Evolutionary conservation across 2,329 filamentous ascomycete species (phyloP), one percentile per base, ranked within the genome.

Genomic region (Fusarium sp.): DNA sequence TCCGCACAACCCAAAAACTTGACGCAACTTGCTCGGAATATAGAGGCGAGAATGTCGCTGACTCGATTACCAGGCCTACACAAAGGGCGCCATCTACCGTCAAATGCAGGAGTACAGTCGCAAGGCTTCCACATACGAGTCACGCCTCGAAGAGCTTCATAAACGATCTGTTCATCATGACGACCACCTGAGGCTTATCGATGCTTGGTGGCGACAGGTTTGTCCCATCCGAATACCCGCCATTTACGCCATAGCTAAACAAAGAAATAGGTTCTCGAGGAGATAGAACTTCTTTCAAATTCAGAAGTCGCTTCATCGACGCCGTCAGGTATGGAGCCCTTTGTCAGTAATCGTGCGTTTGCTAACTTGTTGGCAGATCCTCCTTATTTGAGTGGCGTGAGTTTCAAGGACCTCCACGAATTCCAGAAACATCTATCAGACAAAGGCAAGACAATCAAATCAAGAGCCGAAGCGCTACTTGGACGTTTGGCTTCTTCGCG

Each of bases 31-130:
- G n/a, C 42, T 69, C 68, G 66, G 65, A 59, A 40, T 55, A 58
- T 64, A 56, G 31, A 60, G 46, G 58, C 61, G 60, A 49, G 65
- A 53, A 58, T 64, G 55, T 67, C 69, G 66, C 72, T 75, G 66
- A 76, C 72, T 60, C 58, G 58, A 63, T 58, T 61, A 64, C 64
- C 71, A 80, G 79, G 68, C 76, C 53, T 80, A 80, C 63, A 80
- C 78, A 63, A 99, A 98, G 82, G 96, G 97, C 83, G 96, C 96
- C 68, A 97, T 99, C 77, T 91, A 92, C 75, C 93, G 96, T 59
- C 95, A 97, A 81, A 97, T 99, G 94, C 92, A 94, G 77, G 96
- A 98, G 80, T 97, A 97, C 80, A 97, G 97, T 81, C 90, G 96
- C 72, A 93, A 97, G 77, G 94, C 94, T 77, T 85, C 87, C 58